Percentiles rank a stretch among this genome's conserved stretches.
Evolutionary conservation across 2,329 filamentous ascomycete species (phyloP).

Genomic region (Fonsecaea nubica): DNA sequence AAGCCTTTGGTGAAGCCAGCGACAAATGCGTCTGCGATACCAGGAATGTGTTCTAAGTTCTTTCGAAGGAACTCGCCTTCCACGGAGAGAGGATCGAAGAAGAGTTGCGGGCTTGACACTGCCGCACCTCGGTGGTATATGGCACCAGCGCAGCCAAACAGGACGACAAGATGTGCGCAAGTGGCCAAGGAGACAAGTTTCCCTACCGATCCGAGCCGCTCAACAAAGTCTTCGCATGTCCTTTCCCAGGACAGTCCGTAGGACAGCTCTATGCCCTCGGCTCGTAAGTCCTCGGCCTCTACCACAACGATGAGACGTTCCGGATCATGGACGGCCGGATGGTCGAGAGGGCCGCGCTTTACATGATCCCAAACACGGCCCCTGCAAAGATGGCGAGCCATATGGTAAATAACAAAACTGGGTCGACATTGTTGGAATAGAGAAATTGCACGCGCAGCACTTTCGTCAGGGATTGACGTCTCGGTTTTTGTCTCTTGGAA

Average conservation of each 20-base stretch:
- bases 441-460: no score
- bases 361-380: not conserved
- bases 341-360: not conserved
- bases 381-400: not conserved
- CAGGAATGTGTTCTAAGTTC: conserved; percentile 1
- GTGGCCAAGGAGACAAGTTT: conserved; percentile 7
- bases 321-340: not conserved
- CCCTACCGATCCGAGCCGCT: conserved; percentile 6
- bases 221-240: conserved; percentile 14
- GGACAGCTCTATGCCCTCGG: conserved; percentile 9
- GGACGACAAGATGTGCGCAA: conserved; percentile 10
- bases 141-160: conserved; percentile 2
- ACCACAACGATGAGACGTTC: conserved; percentile 7
- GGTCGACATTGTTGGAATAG: no score
- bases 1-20: not conserved
- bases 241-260: conserved; percentile 12
- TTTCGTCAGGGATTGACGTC: no score
- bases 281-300: conserved; percentile 6
- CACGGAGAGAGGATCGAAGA: conserved; percentile 6
- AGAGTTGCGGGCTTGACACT: not conserved
- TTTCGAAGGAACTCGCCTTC: not conserved
- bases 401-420: not conserved
- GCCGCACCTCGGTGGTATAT: conserved; percentile 10
- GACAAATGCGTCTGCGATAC: conserved; percentile 7
- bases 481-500: no score